phyloP scores from a whole-genome alignment of 805 yeast genomes.

The Pachysolen tannophilus region DNA sequence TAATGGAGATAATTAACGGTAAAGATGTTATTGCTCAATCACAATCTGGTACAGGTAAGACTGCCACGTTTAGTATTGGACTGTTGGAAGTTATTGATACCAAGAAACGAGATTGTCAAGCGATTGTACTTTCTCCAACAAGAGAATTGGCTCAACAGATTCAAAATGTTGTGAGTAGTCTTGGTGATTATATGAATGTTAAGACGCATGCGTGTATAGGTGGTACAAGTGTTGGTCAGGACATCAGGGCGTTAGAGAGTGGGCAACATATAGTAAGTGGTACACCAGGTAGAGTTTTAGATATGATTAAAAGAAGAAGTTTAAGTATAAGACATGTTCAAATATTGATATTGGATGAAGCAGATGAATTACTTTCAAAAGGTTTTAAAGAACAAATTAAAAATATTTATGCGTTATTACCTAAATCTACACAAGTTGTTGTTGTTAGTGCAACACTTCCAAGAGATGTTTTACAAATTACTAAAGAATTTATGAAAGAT shows the following conservation, averaged over 20 bases:
- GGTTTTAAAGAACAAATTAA: conserved; percentile 96
- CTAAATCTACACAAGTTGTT: conserved; percentile 87
- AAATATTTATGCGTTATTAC: conserved; percentile 84
- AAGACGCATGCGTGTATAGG: conserved; percentile 96
- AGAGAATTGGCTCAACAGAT: conserved; percentile 96
- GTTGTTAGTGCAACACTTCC: conserved; percentile 94
- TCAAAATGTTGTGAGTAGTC: conserved; percentile 83
- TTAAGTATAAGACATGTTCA: conserved; percentile 77
- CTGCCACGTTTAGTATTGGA: conserved; percentile 80
- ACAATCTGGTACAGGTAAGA: conserved; percentile 86
- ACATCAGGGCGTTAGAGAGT: conserved; percentile 71
- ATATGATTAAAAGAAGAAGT: conserved; percentile 87
- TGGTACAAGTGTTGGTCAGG: conserved; percentile 87
- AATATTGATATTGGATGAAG: conserved; percentile 96
- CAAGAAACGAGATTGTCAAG: conserved; percentile 71
- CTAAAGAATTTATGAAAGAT: conserved; percentile 88
- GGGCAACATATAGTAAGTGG: conserved; percentile 95
- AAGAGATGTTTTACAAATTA: conserved; percentile 82
- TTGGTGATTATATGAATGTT: conserved; percentile 86
- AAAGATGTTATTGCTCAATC: conserved; percentile 77
- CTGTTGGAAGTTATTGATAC: conserved; percentile 57
- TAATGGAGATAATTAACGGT: conserved; percentile 69
- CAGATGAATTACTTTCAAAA: conserved; percentile 89
- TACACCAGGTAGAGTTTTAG: conserved; percentile 96
- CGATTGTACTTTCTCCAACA: conserved; percentile 92